Evolutionary conservation across 805 yeast genomes (phyloP).

Genomic region (Saccharomycopsis babjevae): DNA sequence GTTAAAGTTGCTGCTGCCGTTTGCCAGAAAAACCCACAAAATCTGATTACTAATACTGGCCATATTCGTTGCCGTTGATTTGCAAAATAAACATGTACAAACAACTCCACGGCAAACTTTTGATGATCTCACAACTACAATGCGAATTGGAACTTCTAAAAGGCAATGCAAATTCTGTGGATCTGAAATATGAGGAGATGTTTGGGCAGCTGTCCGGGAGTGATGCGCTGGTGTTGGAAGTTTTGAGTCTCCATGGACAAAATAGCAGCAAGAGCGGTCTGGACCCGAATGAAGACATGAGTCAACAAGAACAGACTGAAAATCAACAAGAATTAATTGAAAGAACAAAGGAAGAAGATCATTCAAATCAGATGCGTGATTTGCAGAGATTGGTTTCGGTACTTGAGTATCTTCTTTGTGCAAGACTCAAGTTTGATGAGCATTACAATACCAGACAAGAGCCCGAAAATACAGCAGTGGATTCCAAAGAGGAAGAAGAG

Average conservation of each 20-base stretch:
- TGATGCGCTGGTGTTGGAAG: background rate
- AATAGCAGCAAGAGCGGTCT: background rate
- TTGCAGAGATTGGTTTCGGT: background rate
- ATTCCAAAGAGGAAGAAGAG: background rate
- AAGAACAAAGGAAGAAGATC: too few species aligned
- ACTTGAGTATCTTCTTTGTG: background rate
- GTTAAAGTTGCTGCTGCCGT: background rate
- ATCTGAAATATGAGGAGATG: background rate
- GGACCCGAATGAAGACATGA: background rate
- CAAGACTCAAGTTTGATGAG: background rate
- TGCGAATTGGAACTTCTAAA: background rate
- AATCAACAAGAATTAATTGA: too few species aligned
- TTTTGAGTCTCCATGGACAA: background rate
- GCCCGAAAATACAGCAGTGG: too few species aligned
- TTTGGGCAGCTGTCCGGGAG: background rate
- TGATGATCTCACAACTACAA: background rate
- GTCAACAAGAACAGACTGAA: background rate
- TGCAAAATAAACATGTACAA: too few species aligned
- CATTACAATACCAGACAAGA: background rate
- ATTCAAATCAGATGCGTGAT: background rate
- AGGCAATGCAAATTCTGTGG: background rate
- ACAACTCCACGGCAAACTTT: background rate
- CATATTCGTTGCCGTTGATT: too few species aligned
- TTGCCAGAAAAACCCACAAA: background rate
- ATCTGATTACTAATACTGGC: too few species aligned